These are phyloP conservation scores for Magnaporthiopsis rhizophila DNA, from an alignment of 2,329 filamentous ascomycete species.

Conservation along the genomic window DNA sequence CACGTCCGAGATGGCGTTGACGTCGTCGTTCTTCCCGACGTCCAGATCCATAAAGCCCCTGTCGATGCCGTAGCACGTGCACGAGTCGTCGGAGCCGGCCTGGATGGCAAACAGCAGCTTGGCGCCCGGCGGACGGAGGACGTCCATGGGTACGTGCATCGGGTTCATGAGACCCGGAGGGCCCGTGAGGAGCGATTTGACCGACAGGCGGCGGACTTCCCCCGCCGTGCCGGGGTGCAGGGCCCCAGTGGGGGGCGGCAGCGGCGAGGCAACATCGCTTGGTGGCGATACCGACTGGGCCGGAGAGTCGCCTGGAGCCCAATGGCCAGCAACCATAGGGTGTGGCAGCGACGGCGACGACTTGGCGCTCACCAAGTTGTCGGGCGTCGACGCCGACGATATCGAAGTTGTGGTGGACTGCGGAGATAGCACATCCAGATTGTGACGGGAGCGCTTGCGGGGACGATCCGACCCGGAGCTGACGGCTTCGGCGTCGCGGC, in stretches of 20 bases:
- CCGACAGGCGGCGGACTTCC: constrained; percentile 42
- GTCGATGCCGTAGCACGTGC: constrained; percentile 56
- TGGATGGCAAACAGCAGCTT: neutral
- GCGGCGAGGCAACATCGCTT: neutral
- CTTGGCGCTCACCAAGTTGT: neutral
- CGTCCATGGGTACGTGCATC: constrained; percentile 11
- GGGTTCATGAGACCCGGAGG: constrained; percentile 26
- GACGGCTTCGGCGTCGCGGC: neutral
- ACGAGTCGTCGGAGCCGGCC: constrained; percentile 5
- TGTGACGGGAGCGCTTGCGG: neutral
- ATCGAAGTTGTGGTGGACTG: neutral
- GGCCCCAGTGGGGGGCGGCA: neutral
- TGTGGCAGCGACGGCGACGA: neutral
- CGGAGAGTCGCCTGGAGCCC: neutral
- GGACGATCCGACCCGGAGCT: neutral
- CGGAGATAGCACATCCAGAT: neutral
- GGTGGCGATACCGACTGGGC: neutral
- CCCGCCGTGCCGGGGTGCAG: neutral
- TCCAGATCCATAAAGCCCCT: constrained; percentile 63
- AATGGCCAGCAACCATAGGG: neutral
- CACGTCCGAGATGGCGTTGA: constrained; percentile 48
- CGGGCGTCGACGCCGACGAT: neutral
- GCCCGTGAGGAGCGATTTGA: constrained; percentile 55
- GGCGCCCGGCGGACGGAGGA: neutral
- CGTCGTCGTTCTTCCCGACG: constrained; percentile 62